Conservation (phyloP, 768 basidiomycete species). For the Pleurotus tuoliensis region DNA sequence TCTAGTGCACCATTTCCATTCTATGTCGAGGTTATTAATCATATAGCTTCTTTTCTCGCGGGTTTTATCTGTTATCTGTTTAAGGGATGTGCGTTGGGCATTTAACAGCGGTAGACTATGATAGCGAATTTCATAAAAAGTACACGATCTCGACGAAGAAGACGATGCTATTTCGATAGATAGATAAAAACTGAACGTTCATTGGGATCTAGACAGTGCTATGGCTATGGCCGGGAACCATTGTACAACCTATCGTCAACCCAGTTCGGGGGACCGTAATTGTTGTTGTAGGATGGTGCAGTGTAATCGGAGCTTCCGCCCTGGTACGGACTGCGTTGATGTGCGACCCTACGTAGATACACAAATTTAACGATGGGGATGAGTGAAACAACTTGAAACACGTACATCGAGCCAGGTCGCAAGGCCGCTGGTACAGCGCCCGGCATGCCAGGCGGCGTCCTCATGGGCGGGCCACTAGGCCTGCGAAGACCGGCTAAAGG, state of each 20-base stretch:
- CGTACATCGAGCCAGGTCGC: constrained; percentile 22
- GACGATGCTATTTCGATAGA: not conserved
- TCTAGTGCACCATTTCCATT: no score
- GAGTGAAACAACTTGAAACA: not conserved
- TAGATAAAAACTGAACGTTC: not conserved
- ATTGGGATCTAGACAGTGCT: not conserved
- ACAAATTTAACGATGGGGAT: constrained; percentile 15
- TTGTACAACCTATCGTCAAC: constrained; percentile 44
- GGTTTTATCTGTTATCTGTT: no score
- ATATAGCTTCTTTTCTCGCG: no score
- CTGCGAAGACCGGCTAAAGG: constrained; percentile 15
- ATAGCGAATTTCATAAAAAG: constrained; percentile 5
- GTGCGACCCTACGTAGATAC: constrained; percentile 21
- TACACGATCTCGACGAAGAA: constrained; percentile 4
- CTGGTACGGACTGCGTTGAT: constrained; percentile 21
- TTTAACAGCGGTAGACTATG: not conserved
- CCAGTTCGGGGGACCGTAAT: constrained; percentile 29
- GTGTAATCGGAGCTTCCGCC: constrained; percentile 18
- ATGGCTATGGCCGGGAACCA: constrained; percentile 16
- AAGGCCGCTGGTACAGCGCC: constrained; percentile 4
- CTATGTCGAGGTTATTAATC: no score
- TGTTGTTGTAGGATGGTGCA: constrained; percentile 25
- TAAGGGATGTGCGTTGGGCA: no score
- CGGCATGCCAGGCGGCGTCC: not conserved
- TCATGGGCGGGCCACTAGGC: constrained; percentile 10